These are phyloP conservation scores for Neoarthrinium moseri DNA, from an alignment of 2,329 filamentous ascomycete species.

Conservation along the genomic window DNA sequence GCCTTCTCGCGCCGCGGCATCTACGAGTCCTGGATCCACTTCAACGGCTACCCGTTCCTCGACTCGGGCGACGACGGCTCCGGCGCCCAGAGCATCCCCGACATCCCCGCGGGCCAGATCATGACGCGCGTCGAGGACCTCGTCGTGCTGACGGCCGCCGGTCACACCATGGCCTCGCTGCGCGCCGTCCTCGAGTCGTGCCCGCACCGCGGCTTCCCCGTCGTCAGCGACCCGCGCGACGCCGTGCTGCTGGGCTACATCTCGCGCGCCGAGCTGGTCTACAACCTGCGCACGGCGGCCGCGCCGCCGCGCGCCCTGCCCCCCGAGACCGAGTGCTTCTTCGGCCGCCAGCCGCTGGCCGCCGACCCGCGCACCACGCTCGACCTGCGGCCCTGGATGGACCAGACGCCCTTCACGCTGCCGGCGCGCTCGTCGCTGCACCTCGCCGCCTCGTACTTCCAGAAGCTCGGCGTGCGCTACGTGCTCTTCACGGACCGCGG, in stretches of 20 bases:
- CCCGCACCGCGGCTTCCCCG: constrained; percentile 86
- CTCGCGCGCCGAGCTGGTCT: constrained; percentile 83
- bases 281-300: constrained; percentile 68
- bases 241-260: constrained; percentile 90
- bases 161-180: constrained; percentile 81
- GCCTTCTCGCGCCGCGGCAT: constrained; percentile 90
- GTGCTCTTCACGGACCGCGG: constrained; percentile 84
- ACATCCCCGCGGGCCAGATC: constrained; percentile 80
- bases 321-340: constrained; percentile 75
- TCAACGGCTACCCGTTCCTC: constrained; percentile 93
- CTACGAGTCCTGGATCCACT: constrained; percentile 96
- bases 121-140: constrained; percentile 94
- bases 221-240: constrained; percentile 75
- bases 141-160: constrained; percentile 80
- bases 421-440: constrained; percentile 74
- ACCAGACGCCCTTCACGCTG: constrained; percentile 93
- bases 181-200: constrained; percentile 69
- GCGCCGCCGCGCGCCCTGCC: constrained; percentile 58
- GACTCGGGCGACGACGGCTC: constrained; percentile 79
- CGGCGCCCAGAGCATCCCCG: constrained; percentile 56
- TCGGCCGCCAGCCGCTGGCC: constrained; percentile 78
- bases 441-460: constrained; percentile 89
- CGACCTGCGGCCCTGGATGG: constrained; percentile 96
- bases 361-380: constrained; percentile 75
- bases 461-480: constrained; percentile 88